phyloP scores from a whole-genome alignment of 108 stramenopile genomes.

The Aurantiochytrium sp. region DNA sequence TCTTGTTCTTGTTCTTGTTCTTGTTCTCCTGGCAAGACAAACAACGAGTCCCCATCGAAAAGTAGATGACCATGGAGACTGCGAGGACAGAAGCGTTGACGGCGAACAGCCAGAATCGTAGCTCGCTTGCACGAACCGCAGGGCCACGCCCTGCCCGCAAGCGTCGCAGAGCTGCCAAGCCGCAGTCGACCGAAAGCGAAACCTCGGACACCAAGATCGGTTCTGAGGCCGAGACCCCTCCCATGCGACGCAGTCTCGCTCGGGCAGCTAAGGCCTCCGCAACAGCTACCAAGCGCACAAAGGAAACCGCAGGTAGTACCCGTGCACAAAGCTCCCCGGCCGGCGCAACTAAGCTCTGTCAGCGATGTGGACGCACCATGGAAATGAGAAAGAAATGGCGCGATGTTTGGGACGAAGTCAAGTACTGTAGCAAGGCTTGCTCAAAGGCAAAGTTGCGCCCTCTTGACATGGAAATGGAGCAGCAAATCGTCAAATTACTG shows the following conservation, averaged over 20 bases:
- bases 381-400: background rate
- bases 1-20: too few relatives aligned
- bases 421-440: background rate
- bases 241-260: too few relatives aligned
- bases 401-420: background rate
- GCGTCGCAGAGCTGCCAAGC: background rate
- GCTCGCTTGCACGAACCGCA: background rate
- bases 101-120: background rate
- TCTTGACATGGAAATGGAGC: background rate
- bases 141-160: background rate
- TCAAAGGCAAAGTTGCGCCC: background rate
- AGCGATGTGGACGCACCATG: background rate
- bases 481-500: background rate
- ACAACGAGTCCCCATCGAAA: too few relatives aligned
- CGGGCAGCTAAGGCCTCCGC: too few relatives aligned
- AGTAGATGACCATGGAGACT: too few relatives aligned
- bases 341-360: background rate
- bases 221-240: too few relatives aligned
- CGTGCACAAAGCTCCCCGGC: too few relatives aligned
- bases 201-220: background rate
- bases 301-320: too few relatives aligned
- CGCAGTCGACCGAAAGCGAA: background rate
- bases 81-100: background rate
- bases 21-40: too few relatives aligned
- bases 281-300: too few relatives aligned